Percentiles rank a stretch among this genome's conserved stretches.
Evolutionary conservation across 768 basidiomycete species (phyloP).

Genomic region (Suillus subaureus): DNA sequence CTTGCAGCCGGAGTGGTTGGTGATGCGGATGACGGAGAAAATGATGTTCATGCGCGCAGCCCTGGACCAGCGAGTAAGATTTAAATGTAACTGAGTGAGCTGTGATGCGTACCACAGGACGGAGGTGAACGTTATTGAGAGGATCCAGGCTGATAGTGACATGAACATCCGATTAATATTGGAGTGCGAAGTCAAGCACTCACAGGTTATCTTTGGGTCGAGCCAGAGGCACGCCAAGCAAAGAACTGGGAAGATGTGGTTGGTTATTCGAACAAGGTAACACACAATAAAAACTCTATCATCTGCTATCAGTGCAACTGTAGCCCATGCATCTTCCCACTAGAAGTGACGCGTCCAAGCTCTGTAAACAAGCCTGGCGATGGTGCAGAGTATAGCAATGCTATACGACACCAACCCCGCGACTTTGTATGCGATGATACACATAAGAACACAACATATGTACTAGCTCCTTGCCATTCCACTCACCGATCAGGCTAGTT

Average conservation of each 20-base stretch:
- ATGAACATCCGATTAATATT: not conserved
- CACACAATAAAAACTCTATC: not conserved
- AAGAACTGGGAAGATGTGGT: not conserved
- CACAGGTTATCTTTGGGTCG: not conserved
- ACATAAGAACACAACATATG: not conserved
- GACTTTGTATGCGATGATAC: not conserved
- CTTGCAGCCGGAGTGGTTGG: not conserved
- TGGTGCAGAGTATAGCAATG: not conserved
- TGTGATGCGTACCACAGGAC: not conserved
- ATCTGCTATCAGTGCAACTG: constrained; percentile 3
- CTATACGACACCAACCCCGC: not conserved
- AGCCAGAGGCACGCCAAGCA: not conserved
- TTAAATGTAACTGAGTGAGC: not conserved
- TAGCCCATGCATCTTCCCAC: constrained; percentile 5
- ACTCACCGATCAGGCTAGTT: not conserved
- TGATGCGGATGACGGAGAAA: constrained; percentile 6
- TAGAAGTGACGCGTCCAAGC: not conserved
- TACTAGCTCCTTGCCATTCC: not conserved
- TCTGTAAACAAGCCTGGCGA: not conserved
- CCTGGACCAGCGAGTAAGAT: not conserved
- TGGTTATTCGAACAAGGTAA: not conserved
- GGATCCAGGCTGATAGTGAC: not conserved
- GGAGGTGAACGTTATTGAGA: not conserved
- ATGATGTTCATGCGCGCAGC: constrained; percentile 9
- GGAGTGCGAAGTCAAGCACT: not conserved